Evolutionary conservation across 2,329 filamentous ascomycete genomes (phyloP), one percentile per base, ranked within the genome.

Genomic region (Calonectria pauciramosa): DNA sequence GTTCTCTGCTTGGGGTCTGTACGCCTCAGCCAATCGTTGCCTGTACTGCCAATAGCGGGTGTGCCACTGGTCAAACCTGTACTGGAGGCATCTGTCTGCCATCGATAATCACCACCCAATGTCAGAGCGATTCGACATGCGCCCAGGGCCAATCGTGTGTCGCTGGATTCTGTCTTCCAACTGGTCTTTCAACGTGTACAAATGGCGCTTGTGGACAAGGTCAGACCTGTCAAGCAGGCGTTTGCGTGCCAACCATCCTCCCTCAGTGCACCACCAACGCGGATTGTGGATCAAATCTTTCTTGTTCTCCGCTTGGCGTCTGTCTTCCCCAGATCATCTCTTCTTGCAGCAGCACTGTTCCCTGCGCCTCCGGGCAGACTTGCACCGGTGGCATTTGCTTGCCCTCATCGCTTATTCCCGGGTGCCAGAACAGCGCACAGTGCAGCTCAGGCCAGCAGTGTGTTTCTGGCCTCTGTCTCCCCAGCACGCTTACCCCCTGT

Each of bases 31-130:
- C 49, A 14, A 20, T 71, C 8, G 8, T 60, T 5, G 20, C 34
- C 18, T 71, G 56, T 11, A 60, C 34, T 26, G 34, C 34, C 56
- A 60, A 2, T 14, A 60, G 56, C 32, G 56, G 34, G 10, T 52
- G 36, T 14, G 11, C 20, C 49, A 44, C 36, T 26, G n/a, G 47
- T 10, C 56, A 67, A 28, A 64, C 38, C 28, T 73, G 71, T 20
- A 64, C 52, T 20, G 23, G 28, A 20, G 70, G 70, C 2, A 20
- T 72, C 5, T 72, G 70, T 34, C n/a, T 72, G 1, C 69, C 69
- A 26, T 20, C 56, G n/a, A 2, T 34, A 41, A 60, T 60, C 14
- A 60, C 56, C 13, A 26, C 56, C 6, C 56, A 60, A 14, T 60
- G 56, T 13, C 56, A 60, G 56, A 60, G 56, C 11, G 56, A 60